phyloP scores from a whole-genome alignment of 257 asterid genomes.

The Hygrophila difformis region DNA sequence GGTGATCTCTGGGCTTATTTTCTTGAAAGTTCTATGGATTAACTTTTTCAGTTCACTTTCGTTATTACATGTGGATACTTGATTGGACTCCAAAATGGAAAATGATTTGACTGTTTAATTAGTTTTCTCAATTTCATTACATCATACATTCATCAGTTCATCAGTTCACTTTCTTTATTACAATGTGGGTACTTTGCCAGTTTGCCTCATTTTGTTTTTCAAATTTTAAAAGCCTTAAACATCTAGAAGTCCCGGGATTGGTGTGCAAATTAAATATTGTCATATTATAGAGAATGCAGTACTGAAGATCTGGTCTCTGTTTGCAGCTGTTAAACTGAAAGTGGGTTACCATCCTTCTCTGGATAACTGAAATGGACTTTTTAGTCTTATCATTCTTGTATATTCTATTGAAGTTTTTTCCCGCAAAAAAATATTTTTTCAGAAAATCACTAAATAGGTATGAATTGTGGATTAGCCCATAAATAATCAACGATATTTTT shows the following conservation, averaged over 20 bases:
- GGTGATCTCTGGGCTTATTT: conserved; percentile 21
- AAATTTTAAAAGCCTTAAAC: neutral
- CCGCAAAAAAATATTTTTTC: no score
- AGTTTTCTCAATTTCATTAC: neutral
- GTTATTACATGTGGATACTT: neutral
- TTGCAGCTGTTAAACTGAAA: no score
- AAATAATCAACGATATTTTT: no score
- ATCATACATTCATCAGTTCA: neutral
- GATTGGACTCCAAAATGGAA: neutral
- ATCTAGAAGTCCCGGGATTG: neutral
- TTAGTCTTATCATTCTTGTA: no score
- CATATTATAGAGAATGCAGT: neutral
- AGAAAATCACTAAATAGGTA: no score
- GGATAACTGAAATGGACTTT: no score
- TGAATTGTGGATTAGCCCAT: no score
- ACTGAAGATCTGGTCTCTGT: neutral
- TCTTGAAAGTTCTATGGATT: neutral
- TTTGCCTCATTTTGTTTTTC: no score
- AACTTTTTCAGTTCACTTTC: neutral
- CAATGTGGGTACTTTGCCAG: no score
- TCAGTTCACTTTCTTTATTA: no score
- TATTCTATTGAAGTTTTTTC: no score
- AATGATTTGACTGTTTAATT: neutral
- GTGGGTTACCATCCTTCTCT: neutral
- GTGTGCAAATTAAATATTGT: no score